Evolutionary conservation across 371 early-diverging fungal species (phyloP).

Genomic region (Mortierella sp.): DNA sequence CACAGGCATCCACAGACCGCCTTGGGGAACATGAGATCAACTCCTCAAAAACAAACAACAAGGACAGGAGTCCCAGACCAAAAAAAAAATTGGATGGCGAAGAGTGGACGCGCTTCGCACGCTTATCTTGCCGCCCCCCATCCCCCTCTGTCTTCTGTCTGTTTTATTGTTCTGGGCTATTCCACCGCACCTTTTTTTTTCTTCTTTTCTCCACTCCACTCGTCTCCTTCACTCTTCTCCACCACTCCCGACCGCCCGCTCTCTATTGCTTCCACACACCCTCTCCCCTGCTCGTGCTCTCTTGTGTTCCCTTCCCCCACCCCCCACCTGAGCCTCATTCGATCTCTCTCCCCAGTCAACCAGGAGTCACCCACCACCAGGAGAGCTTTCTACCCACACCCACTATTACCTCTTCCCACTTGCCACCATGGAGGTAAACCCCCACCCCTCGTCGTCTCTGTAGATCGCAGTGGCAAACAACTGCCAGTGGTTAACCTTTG

Average conservation of each 20-base stretch:
- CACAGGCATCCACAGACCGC: no score
- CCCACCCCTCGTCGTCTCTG: background rate
- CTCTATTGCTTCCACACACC: no score
- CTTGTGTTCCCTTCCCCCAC: slow-evolving; percentile 4
- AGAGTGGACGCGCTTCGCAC: background rate
- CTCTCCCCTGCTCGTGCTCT: no score
- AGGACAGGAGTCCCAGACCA: slow-evolving; percentile 4
- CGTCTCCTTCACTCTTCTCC: background rate
- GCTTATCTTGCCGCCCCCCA: background rate
- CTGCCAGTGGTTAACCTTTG: slow-evolving; percentile 9
- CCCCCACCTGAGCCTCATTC: slow-evolving; percentile 2
- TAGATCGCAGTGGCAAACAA: background rate
- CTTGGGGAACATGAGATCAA: no score
- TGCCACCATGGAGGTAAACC: slow-evolving; percentile 17
- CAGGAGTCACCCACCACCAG: background rate
- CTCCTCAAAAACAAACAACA: background rate
- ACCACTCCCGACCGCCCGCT: no score
- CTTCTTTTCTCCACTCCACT: background rate
- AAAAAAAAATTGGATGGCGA: slow-evolving; percentile 1
- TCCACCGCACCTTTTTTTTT: background rate
- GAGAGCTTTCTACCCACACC: no score
- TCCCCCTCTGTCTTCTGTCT: background rate
- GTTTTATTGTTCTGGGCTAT: slow-evolving; percentile 1
- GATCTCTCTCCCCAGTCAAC: background rate
- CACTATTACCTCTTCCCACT: slow-evolving; percentile 11